Percentiles rank a stretch among this genome's conserved stretches.
These are phyloP conservation scores for Zygnema cylindricum DNA, from an alignment of 139 green algal genomes.

Conservation along the genomic window DNA sequence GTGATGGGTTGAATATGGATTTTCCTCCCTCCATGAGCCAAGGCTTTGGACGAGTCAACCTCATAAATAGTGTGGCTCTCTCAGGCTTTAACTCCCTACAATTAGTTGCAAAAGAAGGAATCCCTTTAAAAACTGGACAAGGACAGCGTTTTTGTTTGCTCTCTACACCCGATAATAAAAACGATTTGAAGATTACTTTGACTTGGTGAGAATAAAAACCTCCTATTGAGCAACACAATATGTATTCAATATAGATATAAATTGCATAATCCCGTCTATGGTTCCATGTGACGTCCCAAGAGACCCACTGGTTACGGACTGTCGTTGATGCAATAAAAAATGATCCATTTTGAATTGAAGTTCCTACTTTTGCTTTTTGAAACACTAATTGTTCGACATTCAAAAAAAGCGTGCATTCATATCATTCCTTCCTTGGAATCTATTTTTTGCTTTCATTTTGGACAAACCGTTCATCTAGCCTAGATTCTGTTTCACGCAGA, in stretches of 20 bases:
- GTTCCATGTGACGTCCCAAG: background rate
- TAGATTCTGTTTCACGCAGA: no score
- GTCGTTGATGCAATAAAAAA: background rate
- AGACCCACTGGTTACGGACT: background rate
- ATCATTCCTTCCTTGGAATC: no score
- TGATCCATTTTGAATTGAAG: background rate
- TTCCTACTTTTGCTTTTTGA: slow-evolving; percentile 9
- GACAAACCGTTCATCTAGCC: no score
- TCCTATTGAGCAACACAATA: background rate
- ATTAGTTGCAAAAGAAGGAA: slow-evolving; percentile 16
- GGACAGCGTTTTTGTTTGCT: slow-evolving; percentile 28
- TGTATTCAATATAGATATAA: slow-evolving; percentile 14
- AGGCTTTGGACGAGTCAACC: slow-evolving; percentile 37
- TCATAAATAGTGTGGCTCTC: slow-evolving; percentile 13
- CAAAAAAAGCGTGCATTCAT: no score
- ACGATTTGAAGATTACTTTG: slow-evolving; percentile 38
- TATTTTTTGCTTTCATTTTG: no score
- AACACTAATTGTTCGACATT: no score
- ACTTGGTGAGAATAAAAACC: slow-evolving; percentile 17
- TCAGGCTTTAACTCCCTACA: background rate
- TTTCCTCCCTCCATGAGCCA: slow-evolving; percentile 34
- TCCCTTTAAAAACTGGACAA: slow-evolving; percentile 22
- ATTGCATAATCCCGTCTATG: background rate
- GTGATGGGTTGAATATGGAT: slow-evolving; percentile 20
- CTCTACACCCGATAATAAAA: background rate